Conservation (phyloP, 768 basidiomycete genomes). For the Lactarius indigo region DNA sequence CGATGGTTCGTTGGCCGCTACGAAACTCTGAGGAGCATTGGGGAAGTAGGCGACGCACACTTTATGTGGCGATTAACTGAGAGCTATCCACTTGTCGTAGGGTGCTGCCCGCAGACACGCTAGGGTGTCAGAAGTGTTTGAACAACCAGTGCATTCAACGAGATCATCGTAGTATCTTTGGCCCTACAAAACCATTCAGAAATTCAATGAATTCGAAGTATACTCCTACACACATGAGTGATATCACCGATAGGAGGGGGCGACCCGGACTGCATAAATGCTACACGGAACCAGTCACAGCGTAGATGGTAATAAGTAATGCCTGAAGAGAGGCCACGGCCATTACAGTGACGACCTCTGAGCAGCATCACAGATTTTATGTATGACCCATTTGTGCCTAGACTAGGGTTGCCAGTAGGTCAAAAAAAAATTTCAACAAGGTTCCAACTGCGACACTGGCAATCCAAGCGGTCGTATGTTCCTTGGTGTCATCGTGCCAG, state of each 20-base stretch:
- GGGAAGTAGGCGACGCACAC: constrained; percentile 24
- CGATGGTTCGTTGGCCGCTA: neutral
- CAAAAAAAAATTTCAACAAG: too few species aligned
- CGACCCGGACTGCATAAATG: constrained; percentile 43
- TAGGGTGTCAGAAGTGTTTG: constrained; percentile 36
- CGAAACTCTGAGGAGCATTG: neutral
- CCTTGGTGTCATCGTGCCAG: too few species aligned
- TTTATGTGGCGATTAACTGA: constrained; percentile 31
- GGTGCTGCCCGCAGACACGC: constrained; percentile 41
- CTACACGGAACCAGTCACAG: constrained; percentile 43
- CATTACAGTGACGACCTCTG: neutral
- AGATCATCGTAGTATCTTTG: constrained; percentile 42
- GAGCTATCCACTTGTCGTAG: constrained; percentile 29
- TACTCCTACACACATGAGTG: constrained; percentile 32
- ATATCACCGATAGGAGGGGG: constrained; percentile 33
- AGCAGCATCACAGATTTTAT: too few species aligned
- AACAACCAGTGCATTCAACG: constrained; percentile 39
- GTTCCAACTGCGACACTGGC: too few species aligned
- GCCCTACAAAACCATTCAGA: constrained; percentile 9
- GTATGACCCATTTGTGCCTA: too few species aligned
- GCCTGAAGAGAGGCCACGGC: neutral
- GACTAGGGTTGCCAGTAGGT: too few species aligned
- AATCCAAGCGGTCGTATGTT: too few species aligned
- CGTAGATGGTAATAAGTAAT: too few species aligned
- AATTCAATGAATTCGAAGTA: neutral